These are phyloP conservation scores for Ceratocystis ficicola DNA, from an alignment of 2,329 filamentous ascomycete genomes.

Conservation along the genomic window DNA sequence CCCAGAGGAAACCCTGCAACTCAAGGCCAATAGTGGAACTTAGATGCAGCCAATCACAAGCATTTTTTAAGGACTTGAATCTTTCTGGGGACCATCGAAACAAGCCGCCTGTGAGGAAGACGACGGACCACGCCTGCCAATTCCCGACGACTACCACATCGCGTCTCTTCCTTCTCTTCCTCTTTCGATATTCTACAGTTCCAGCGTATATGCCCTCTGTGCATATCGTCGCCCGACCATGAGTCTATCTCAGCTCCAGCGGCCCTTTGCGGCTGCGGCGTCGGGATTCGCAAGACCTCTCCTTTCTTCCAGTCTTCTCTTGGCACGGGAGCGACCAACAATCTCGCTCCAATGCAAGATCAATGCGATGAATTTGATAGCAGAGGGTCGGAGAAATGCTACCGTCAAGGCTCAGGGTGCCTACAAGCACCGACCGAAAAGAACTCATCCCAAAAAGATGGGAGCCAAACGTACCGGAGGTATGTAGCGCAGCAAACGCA, in stretches of 20 bases:
- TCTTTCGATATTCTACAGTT: neutral
- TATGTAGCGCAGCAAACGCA: constrained; percentile 31
- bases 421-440: constrained; percentile 52
- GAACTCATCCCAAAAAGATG: constrained; percentile 63
- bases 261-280: constrained; percentile 35
- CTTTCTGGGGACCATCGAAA: constrained; percentile 18
- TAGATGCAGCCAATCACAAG: constrained; percentile 17
- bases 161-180: neutral
- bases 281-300: constrained; percentile 26
- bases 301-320: constrained; percentile 19
- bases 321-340: constrained; percentile 24
- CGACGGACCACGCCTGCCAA: neutral
- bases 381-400: constrained; percentile 41
- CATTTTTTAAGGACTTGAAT: constrained; percentile 13
- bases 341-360: constrained; percentile 21
- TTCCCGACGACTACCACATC: neutral
- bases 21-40: constrained; percentile 2
- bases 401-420: constrained; percentile 53
- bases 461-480: constrained; percentile 89
- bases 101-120: neutral
- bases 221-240: constrained; percentile 10
- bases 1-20: constrained; percentile 1
- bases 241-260: constrained; percentile 32
- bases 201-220: neutral
- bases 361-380: constrained; percentile 22